These are phyloP conservation scores for Verbena officinalis DNA, from an alignment of 257 asterid species.

Conservation along the genomic window DNA sequence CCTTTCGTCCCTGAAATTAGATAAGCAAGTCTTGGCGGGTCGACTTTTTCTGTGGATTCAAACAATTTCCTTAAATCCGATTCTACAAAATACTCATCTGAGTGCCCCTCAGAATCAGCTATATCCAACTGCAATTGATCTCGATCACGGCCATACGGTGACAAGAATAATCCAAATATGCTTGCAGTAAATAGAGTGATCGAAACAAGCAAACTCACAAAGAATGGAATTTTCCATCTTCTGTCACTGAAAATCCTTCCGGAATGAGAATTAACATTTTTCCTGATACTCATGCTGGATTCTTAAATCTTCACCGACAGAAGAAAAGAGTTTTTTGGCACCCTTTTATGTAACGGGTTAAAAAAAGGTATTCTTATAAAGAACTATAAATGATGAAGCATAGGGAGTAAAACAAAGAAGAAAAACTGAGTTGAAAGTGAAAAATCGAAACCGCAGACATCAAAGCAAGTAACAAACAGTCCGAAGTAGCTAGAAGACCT, in stretches of 20 bases:
- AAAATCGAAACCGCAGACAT: constrained; percentile 4
- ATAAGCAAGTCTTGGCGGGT: constrained; percentile 94
- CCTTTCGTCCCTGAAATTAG: constrained; percentile 97
- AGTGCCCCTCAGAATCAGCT: constrained; percentile 40
- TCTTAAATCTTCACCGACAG: constrained; percentile 43
- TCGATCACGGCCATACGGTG: constrained; percentile 54
- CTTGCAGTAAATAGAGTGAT: constrained; percentile 58
- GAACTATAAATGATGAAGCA: constrained; percentile 36
- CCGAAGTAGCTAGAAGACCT: constrained; percentile 35
- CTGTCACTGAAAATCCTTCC: constrained; percentile 78
- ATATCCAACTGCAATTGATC: constrained; percentile 49
- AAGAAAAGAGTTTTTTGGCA: constrained; percentile 27
- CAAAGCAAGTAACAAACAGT: constrained; percentile 5
- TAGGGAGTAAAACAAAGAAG: constrained; percentile 12
- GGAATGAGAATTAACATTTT: constrained; percentile 53
- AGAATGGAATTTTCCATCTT: constrained; percentile 86
- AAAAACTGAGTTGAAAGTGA: constrained; percentile 12
- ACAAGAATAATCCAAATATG: constrained; percentile 54
- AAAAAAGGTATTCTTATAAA: constrained; percentile 28
- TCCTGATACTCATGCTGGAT: constrained; percentile 53
- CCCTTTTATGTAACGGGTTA: constrained; percentile 15
- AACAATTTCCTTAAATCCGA: constrained; percentile 63
- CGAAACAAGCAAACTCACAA: constrained; percentile 70
- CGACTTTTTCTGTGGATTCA: constrained; percentile 32
- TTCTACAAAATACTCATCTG: constrained; percentile 63